phyloP scores from a whole-genome alignment of 768 basidiomycete species.

The Artomyces pyxidatus region DNA sequence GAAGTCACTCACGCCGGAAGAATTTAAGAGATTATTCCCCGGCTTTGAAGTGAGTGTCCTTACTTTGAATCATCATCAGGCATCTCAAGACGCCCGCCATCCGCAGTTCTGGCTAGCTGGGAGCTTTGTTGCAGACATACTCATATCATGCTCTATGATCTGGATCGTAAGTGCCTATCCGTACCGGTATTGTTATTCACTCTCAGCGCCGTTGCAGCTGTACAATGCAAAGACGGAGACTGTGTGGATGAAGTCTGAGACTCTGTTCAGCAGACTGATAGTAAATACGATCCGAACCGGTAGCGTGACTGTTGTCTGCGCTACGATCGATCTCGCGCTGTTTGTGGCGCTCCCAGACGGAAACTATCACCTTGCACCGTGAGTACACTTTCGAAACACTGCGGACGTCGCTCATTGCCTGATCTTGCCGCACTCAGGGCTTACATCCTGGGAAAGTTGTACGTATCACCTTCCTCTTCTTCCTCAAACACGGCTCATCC shows the following conservation, averaged over 20 bases:
- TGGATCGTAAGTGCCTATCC: constrained; percentile 19
- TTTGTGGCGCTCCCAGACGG: not conserved
- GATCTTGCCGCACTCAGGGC: not conserved
- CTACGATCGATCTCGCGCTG: not conserved
- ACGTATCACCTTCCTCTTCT: not conserved
- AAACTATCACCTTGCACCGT: not conserved
- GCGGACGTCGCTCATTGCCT: not conserved
- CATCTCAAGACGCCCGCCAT: not conserved
- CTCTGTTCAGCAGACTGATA: not conserved
- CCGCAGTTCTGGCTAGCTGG: constrained; percentile 21
- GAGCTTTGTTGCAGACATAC: constrained; percentile 19
- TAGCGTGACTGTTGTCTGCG: not conserved
- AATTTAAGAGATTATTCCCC: not conserved
- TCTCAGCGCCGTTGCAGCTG: not conserved
- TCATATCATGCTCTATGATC: constrained; percentile 21
- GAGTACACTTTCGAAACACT: not conserved
- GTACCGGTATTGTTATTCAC: not conserved
- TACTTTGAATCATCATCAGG: not conserved
- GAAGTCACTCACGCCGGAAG: not conserved
- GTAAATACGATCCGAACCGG: not conserved
- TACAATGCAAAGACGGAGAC: not conserved
- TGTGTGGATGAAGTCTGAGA: not conserved
- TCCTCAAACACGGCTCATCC: not conserved
- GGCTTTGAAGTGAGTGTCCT: not conserved
- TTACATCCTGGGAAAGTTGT: not conserved